phyloP scores from a whole-genome alignment of 1,284 basidiomycete species.

The Phenoliferia sp. region DNA sequence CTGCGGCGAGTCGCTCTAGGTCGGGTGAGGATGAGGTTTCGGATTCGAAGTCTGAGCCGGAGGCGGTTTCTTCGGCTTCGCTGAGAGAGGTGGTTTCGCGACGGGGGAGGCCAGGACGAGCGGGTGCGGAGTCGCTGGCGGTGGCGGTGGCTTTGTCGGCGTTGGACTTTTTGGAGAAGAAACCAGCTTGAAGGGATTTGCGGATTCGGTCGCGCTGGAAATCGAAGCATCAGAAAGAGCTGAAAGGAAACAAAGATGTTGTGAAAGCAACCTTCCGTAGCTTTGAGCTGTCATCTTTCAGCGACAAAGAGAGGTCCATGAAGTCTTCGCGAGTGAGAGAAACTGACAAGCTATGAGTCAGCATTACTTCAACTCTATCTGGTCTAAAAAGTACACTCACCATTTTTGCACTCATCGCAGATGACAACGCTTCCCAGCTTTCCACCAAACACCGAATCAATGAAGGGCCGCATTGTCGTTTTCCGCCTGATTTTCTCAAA shows the following conservation, averaged over 20 bases:
- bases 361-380: not conserved
- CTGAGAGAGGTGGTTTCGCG: conserved; percentile 10
- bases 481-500: conserved; percentile 43
- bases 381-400: conserved; percentile 34
- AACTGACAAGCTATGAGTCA: conserved; percentile 45
- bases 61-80: conserved; percentile 23
- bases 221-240: not conserved
- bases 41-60: conserved; percentile 9
- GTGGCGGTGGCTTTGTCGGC: conserved; percentile 1
- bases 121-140: conserved; percentile 1
- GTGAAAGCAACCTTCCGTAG: conserved; percentile 50
- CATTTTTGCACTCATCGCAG: conserved; percentile 81
- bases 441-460: conserved; percentile 85
- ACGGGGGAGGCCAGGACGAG: conserved; percentile 3
- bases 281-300: conserved; percentile 71
- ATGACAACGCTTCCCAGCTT: conserved; percentile 82
- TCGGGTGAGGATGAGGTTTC: conserved; percentile 19
- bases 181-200: conserved; percentile 22
- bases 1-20: not conserved
- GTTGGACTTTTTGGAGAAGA: conserved; percentile 18
- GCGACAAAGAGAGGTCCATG: conserved; percentile 80
- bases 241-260: not conserved
- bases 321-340: conserved; percentile 91
- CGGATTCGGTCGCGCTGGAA: conserved; percentile 30
- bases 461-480: conserved; percentile 58